Conservation (phyloP, 495 filamentous ascomycete species). For the Penicillium malachiteum region DNA sequence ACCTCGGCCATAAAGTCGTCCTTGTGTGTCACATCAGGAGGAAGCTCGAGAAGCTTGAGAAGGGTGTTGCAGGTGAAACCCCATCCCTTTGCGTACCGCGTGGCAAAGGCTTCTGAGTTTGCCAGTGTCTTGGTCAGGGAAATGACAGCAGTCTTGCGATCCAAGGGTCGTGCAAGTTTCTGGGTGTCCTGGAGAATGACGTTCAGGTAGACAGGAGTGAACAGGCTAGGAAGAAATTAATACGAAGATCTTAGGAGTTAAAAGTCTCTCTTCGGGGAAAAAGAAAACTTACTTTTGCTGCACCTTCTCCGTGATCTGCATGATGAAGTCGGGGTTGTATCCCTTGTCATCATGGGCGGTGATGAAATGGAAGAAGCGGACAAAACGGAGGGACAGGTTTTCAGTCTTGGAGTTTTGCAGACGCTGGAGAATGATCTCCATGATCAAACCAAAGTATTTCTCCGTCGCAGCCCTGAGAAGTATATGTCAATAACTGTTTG, state of each 20-base stretch:
- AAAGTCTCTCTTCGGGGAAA: too few relatives aligned
- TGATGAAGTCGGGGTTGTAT: constrained; percentile 85
- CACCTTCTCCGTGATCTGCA: constrained; percentile 73
- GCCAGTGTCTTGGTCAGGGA: constrained; percentile 87
- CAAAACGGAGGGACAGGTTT: constrained; percentile 74
- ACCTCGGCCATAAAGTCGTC: constrained; percentile 79
- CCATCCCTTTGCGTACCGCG: constrained; percentile 77
- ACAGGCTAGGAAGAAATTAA: constrained; percentile 56
- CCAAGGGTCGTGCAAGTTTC: constrained; percentile 78
- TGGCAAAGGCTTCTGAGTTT: constrained; percentile 75
- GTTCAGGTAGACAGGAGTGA: constrained; percentile 76
- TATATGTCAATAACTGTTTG: constrained; percentile 19
- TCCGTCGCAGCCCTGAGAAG: constrained; percentile 57
- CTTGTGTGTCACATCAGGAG: constrained; percentile 66
- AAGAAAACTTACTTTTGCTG: constrained; percentile 59
- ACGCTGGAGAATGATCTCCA: constrained; percentile 78
- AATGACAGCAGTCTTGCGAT: constrained; percentile 91
- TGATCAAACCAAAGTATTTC: constrained; percentile 74
- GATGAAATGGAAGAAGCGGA: constrained; percentile 89
- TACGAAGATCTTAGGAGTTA: neutral
- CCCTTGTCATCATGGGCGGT: constrained; percentile 73
- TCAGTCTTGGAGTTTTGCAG: constrained; percentile 79
- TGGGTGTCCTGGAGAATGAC: constrained; percentile 87
- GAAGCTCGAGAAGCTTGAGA: constrained; percentile 83
- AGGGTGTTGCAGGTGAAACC: constrained; percentile 79